Percentiles rank a stretch among this genome's conserved stretches.
These are phyloP conservation scores for Penicillium sp. DNA, from an alignment of 2,329 filamentous ascomycete genomes.

Conservation along the genomic window DNA sequence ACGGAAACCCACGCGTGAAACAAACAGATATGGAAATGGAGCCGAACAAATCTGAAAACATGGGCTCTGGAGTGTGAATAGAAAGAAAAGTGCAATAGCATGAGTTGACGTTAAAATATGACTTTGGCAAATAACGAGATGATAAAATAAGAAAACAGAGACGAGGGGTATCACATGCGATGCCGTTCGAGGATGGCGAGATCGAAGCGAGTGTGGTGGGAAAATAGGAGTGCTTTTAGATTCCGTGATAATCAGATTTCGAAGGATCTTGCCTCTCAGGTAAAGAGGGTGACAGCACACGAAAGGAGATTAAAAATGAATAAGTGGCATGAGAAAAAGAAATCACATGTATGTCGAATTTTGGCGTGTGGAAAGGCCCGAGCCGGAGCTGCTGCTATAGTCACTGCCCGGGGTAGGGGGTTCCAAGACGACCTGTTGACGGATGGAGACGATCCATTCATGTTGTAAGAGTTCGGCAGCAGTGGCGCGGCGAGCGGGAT, in stretches of 20 bases:
- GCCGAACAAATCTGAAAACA: neutral
- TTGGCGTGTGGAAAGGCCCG: constrained; percentile 27
- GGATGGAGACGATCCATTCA: constrained; percentile 70
- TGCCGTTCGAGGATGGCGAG: constrained; percentile 20
- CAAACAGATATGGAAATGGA: neutral
- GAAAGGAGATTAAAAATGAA: neutral
- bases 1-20: neutral
- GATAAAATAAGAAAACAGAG: constrained; percentile 7
- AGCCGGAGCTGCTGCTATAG: constrained; percentile 26
- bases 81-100: neutral
- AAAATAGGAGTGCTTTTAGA: neutral
- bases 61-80: neutral
- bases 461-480: constrained; percentile 90
- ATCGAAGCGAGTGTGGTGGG: constrained; percentile 20
- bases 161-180: constrained; percentile 36
- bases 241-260: constrained; percentile 3
- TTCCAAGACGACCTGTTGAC: constrained; percentile 49
- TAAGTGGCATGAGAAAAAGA: neutral
- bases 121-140: neutral
- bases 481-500: constrained; percentile 74
- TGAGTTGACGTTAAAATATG: neutral
- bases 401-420: constrained; percentile 41
- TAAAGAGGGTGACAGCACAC: neutral
- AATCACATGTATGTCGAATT: constrained; percentile 29
- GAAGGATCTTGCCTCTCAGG: neutral